Conservation (phyloP, 2,329 filamentous ascomycete genomes). For the Volutella citrinella region DNA sequence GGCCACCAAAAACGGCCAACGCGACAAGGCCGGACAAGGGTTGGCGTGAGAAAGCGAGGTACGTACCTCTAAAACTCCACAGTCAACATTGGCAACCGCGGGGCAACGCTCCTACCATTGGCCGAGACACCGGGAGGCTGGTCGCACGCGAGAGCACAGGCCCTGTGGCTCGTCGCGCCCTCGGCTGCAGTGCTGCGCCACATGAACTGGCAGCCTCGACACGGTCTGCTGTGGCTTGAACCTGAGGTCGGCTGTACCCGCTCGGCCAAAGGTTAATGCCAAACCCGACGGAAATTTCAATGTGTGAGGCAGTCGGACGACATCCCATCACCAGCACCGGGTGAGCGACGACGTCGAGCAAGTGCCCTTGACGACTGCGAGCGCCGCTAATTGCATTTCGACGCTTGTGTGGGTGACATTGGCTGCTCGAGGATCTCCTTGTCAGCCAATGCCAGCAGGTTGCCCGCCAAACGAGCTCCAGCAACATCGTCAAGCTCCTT, state of each 20-base stretch:
- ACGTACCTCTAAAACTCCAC: conserved; percentile 21
- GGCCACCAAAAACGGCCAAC: too few relatives aligned
- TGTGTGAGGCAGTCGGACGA: conserved; percentile 9
- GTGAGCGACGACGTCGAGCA: conserved; percentile 16
- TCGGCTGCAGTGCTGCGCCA: conserved; percentile 20
- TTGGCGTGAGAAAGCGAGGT: too few relatives aligned
- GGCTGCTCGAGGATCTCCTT: conserved; percentile 7
- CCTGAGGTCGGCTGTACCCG: too few relatives aligned
- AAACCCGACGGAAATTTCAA: conserved; percentile 27
- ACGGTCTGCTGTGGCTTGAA: too few relatives aligned
- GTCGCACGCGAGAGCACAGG: conserved; percentile 15
- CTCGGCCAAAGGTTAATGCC: conserved; percentile 25
- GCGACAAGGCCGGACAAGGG: too few relatives aligned
- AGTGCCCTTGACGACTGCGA: conserved; percentile 12
- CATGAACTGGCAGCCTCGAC: too few relatives aligned
- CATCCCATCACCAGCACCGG: conserved; percentile 13
- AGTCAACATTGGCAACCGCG: conserved; percentile 54
- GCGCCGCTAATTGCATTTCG: conserved; percentile 9
- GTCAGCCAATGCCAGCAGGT: conserved; percentile 9
- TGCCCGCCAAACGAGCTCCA: conserved; percentile 9
- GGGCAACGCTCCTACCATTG: conserved; percentile 53
- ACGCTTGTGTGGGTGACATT: conserved; percentile 7
- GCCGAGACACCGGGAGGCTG: conserved; percentile 24
- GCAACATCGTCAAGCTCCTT: conserved; percentile 10
- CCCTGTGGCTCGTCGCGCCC: conserved; percentile 28